These are phyloP conservation scores for Diaporthe sp. DNA, from an alignment of 2,329 filamentous ascomycete genomes.

Conservation along the genomic window DNA sequence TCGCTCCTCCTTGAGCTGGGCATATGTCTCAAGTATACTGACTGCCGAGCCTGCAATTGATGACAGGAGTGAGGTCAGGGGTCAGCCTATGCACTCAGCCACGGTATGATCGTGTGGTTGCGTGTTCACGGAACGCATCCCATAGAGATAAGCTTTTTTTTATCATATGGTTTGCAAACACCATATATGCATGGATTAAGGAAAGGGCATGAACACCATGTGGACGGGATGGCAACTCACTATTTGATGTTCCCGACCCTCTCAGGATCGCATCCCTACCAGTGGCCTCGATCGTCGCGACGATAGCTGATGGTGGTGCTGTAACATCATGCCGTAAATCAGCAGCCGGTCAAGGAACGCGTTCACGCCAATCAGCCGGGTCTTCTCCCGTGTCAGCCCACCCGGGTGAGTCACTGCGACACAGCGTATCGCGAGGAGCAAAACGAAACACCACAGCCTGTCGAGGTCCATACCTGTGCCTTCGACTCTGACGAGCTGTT, in stretches of 20 bases:
- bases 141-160: constrained; percentile 16
- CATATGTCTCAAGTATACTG: constrained; percentile 90
- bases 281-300: constrained; percentile 87
- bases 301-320: constrained; percentile 90
- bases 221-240: constrained; percentile 63
- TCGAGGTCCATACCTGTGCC: constrained; percentile 73
- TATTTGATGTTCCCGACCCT: constrained; percentile 87
- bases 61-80: constrained; percentile 7
- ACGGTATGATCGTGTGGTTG: neutral
- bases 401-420: neutral
- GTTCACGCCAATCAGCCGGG: constrained; percentile 3
- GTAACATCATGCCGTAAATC: constrained; percentile 37
- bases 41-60: constrained; percentile 78
- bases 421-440: constrained; percentile 8
- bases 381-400: neutral
- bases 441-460: constrained; percentile 10
- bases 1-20: constrained; percentile 62
- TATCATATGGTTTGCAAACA: constrained; percentile 1
- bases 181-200: constrained; percentile 6
- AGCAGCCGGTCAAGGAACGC: constrained; percentile 15
- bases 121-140: neutral
- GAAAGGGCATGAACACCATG: neutral
- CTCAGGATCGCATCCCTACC: constrained; percentile 95
- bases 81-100: constrained; percentile 11
- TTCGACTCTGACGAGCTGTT: constrained; percentile 87